Evolutionary conservation across 176 grass and related monocot species (phyloP).

Genomic region (Triticum urartu): DNA sequence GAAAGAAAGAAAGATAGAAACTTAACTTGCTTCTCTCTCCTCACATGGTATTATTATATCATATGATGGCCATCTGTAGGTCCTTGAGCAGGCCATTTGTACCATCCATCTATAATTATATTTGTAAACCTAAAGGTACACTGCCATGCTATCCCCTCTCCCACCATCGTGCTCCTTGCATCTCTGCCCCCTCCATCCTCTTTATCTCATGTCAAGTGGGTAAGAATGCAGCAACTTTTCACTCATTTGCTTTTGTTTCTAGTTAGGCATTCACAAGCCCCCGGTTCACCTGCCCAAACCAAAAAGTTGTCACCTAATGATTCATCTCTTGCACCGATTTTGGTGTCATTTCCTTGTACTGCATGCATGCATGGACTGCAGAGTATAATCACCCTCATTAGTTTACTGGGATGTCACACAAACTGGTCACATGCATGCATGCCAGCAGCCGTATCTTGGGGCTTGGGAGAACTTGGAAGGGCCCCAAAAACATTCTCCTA

Average conservation of each 20-base stretch:
- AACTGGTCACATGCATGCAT: constrained; percentile 28
- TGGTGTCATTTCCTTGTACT: constrained; percentile 37
- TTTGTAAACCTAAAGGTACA: constrained; percentile 44
- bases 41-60: constrained; percentile 55
- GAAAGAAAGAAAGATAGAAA: constrained; percentile 31
- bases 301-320: constrained; percentile 47
- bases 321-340: constrained; percentile 30
- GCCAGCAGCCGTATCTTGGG: neutral
- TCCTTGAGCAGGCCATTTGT: constrained; percentile 49
- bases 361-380: constrained; percentile 4
- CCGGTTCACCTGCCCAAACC: constrained; percentile 54
- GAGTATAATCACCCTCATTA: constrained; percentile 17
- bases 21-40: constrained; percentile 21
- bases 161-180: constrained; percentile 40
- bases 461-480: constrained; percentile 6
- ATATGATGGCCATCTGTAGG: constrained; percentile 44
- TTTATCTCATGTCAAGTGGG: constrained; percentile 41
- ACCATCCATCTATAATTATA: constrained; percentile 28
- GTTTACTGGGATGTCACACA: constrained; percentile 8
- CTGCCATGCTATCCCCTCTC: constrained; percentile 14
- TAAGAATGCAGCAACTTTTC: constrained; percentile 39
- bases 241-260: constrained; percentile 40
- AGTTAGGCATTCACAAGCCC: constrained; percentile 40
- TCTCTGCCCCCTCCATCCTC: neutral
- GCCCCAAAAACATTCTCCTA: constrained; percentile 58